A percentile compares a stretch with the other conserved stretches of the same genome.
Evolutionary conservation across 2,329 filamentous ascomycete species (phyloP).

Genomic region (Alternaria triticina): DNA sequence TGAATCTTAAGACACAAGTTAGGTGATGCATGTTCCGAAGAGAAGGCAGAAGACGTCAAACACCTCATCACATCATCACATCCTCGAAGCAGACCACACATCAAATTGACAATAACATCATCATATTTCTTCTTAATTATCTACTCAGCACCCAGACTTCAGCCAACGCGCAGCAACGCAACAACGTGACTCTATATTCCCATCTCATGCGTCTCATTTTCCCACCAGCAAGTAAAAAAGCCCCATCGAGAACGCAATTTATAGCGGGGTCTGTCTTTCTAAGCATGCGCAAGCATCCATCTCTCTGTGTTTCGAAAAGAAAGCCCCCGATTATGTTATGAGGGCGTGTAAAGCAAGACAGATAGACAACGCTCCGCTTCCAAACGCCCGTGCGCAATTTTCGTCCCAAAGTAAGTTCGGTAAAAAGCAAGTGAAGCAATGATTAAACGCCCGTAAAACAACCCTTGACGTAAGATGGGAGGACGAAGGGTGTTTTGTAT

Average conservation of each 20-base stretch:
- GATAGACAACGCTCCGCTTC: background rate
- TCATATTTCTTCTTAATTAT: background rate
- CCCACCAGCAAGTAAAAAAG: background rate
- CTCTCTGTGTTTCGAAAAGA: background rate
- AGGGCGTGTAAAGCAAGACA: too few species aligned
- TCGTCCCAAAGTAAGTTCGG: background rate
- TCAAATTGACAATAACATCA: background rate
- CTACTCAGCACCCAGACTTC: background rate
- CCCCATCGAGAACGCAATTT: background rate
- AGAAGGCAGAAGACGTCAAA: too few species aligned
- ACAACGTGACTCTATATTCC: background rate
- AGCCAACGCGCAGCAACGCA: background rate
- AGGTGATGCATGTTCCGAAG: too few species aligned
- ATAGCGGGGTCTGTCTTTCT: background rate
- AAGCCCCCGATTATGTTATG: background rate
- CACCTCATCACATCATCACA: too few species aligned
- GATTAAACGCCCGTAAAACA: background rate
- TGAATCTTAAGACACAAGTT: too few species aligned
- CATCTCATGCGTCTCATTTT: background rate
- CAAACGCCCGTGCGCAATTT: background rate
- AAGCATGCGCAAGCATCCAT: background rate
- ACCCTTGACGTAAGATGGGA: too few species aligned
- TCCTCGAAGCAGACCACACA: too few species aligned
- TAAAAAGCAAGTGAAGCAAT: background rate
- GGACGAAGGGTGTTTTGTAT: background rate